These are phyloP conservation scores for Yarrowia alimentaria DNA, from an alignment of 805 yeast genomes.

Conservation along the genomic window DNA sequence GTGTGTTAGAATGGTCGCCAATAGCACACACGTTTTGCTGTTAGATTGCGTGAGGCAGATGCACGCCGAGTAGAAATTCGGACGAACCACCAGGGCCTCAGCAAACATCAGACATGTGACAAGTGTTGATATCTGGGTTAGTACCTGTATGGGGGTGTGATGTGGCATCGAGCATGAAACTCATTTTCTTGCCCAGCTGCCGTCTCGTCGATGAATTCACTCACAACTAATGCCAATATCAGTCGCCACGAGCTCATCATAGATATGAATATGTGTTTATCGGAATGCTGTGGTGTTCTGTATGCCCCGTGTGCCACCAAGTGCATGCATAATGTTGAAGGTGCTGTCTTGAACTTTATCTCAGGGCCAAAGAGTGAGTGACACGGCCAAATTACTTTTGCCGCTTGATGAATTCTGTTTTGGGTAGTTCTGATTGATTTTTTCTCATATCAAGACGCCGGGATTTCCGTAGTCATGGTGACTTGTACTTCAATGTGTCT, in stretches of 20 bases:
- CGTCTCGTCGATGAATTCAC: too few relatives aligned
- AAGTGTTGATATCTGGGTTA: constrained; percentile 32
- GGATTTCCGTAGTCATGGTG: too few relatives aligned
- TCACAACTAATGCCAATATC: constrained; percentile 9
- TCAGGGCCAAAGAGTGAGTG: too few relatives aligned
- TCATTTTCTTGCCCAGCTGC: too few relatives aligned
- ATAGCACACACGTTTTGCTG: constrained; percentile 47
- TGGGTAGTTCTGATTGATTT: too few relatives aligned
- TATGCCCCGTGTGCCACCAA: too few relatives aligned
- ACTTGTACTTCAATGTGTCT: too few relatives aligned
- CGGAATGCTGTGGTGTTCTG: not conserved
- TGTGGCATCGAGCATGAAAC: not conserved
- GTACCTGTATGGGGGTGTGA: not conserved
- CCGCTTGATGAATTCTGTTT: too few relatives aligned
- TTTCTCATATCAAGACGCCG: too few relatives aligned
- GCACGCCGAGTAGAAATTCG: constrained; percentile 51
- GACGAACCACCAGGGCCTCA: constrained; percentile 45
- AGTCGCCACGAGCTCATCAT: constrained; percentile 21
- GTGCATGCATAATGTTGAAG: too few relatives aligned
- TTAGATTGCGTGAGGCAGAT: constrained; percentile 52
- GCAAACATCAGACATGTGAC: constrained; percentile 42
- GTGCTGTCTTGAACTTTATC: constrained; percentile 22
- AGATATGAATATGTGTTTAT: too few relatives aligned
- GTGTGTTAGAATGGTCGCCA: constrained; percentile 35
- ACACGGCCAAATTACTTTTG: too few relatives aligned